phyloP scores from a whole-genome alignment of 352 stramenopile genomes.

The Globisporangium radiosum region DNA sequence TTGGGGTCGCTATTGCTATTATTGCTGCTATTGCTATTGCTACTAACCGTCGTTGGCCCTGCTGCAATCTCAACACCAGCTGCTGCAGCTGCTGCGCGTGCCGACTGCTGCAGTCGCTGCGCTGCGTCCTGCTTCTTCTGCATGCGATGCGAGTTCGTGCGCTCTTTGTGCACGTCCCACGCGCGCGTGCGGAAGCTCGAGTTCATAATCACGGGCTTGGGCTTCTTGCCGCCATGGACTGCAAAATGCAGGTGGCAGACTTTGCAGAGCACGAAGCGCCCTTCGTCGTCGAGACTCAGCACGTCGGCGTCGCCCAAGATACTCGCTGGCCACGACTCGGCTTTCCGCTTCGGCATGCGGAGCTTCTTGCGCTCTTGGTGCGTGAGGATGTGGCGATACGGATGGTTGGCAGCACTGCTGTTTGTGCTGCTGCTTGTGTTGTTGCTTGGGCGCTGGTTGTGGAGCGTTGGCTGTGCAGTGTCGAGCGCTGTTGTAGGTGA shows the following conservation, averaged over 20 bases:
- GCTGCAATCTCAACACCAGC: background rate
- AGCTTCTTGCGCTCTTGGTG: constrained; percentile 37
- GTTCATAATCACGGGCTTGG: constrained; percentile 80
- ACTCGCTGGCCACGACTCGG: constrained; percentile 64
- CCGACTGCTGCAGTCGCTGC: constrained; percentile 7
- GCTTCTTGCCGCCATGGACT: constrained; percentile 74
- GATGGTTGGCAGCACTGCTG: background rate
- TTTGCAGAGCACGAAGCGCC: constrained; percentile 72
- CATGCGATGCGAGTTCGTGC: constrained; percentile 69
- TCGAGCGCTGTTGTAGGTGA: background rate
- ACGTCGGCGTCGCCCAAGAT: constrained; percentile 66
- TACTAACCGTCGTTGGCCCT: background rate
- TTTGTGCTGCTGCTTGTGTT: too few relatives aligned
- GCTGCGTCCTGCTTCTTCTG: constrained; percentile 47
- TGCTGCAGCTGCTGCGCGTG: constrained; percentile 16
- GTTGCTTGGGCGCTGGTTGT: too few relatives aligned
- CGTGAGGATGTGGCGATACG: constrained; percentile 24
- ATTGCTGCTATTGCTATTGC: too few relatives aligned
- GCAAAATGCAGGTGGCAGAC: constrained; percentile 80
- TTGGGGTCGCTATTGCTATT: constrained; percentile 3
- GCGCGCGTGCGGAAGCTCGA: constrained; percentile 70
- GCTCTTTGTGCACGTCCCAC: constrained; percentile 80
- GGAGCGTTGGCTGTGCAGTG: too few relatives aligned
- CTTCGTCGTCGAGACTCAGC: constrained; percentile 73
- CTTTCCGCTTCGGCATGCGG: constrained; percentile 69